Evolutionary conservation across 1,284 basidiomycete species (phyloP), one percentile per base, ranked within the genome.

Genomic region (Trichosporon coremiiforme): DNA sequence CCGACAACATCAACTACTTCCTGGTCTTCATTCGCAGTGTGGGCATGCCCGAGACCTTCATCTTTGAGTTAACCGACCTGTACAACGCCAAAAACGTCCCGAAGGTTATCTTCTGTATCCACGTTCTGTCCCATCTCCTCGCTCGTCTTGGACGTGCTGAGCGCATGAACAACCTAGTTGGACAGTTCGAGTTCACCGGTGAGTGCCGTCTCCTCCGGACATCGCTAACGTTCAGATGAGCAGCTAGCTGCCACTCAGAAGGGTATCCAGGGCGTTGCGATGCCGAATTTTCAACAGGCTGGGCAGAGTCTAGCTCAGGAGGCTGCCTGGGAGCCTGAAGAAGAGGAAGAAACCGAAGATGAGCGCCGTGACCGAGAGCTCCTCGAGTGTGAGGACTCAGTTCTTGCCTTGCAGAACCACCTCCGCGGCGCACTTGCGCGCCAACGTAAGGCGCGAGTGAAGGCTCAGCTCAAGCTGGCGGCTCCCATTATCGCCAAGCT

Each of bases 1-100:
- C 95, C 1, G 97, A 98, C 82, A 99, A 99, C 82, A 98, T 98
- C 86, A 98, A 98, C 81, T 87, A 93, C 80, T 99, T 98, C 84
- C 93, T 99, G 81, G 87, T 88, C 73, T 99, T 98, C 80, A 90
- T 97, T 72, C 88, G 92, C 73, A 88, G 90, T 72, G 90, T 95
- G 66, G 93, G 94, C 12, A 87, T 99, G 74, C 97, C 95, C 2
- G 93, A 95, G 93, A 91, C 93, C 69, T 98, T 98, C 79, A 92
- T 94, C 65, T 99, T 99, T 79, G 97, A 99, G 82, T 87, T 97
- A 50, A 98, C 95, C 4, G 97, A 99, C 85, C 85, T 99, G 50
- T 99, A 99, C 83, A 92, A 99, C 84, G 98, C 95, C 87, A 98
- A 98, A 86, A 99, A 99, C 83, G 87, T 99, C 64, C 97, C 97